Percentiles rank a stretch among this genome's conserved stretches.
phyloP scores from a whole-genome alignment of 1,139 yeast species.

The Blastobotrys persicus region DNA sequence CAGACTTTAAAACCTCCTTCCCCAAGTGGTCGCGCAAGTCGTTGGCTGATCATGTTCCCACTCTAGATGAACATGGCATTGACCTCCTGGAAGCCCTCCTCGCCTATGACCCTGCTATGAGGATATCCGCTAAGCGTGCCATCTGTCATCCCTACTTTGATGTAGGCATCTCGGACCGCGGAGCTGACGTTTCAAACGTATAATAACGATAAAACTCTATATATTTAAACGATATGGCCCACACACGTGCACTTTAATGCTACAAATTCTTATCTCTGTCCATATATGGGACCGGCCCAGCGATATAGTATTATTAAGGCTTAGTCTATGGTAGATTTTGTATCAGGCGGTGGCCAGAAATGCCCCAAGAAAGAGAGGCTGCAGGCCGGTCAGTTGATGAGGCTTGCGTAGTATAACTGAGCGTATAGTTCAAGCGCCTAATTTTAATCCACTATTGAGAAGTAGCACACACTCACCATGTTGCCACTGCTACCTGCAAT shows the following conservation, averaged over 20 bases:
- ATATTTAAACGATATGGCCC: neutral
- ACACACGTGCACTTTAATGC: neutral
- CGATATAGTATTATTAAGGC: too few species aligned
- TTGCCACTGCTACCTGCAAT: too few species aligned
- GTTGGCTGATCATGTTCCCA: constrained; percentile 71
- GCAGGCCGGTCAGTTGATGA: too few species aligned
- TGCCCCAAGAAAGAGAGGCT: too few species aligned
- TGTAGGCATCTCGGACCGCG: constrained; percentile 12
- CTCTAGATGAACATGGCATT: constrained; percentile 67
- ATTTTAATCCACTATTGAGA: too few species aligned
- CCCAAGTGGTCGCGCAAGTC: constrained; percentile 89
- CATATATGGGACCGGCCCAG: too few species aligned
- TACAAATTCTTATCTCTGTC: too few species aligned
- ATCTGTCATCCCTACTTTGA: constrained; percentile 82
- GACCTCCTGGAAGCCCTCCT: constrained; percentile 77
- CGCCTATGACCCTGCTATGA: constrained; percentile 87
- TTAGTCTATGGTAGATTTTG: too few species aligned
- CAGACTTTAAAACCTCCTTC: constrained; percentile 92
- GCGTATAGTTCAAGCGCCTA: too few species aligned
- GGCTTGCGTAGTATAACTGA: too few species aligned
- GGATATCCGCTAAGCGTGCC: constrained; percentile 94
- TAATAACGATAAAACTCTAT: neutral
- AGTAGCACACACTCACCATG: too few species aligned
- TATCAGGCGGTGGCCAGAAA: too few species aligned
- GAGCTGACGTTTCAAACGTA: constrained; percentile 6